Percentiles rank a stretch among this genome's conserved stretches.
Conservation (phyloP, 2,329 filamentous ascomycete species). For the Phyllosticta ampelicida region DNA sequence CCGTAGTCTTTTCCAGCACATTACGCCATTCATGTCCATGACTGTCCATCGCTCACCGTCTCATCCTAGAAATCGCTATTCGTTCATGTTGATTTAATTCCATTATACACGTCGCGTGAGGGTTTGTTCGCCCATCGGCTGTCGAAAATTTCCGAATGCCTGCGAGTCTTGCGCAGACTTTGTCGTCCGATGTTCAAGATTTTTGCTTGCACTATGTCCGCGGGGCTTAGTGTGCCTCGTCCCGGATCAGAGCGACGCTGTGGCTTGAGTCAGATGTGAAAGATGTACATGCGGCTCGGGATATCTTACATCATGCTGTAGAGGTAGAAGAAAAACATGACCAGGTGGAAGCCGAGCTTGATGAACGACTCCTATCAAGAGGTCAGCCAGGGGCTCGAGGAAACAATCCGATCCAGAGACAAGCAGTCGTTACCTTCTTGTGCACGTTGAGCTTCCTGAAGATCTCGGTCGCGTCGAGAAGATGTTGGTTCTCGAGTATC, state of each 20-base stretch:
- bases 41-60: background rate
- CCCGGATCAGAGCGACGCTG: constrained; percentile 78
- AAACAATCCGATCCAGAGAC: background rate
- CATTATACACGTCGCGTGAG: background rate
- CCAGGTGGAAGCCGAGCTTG: constrained; percentile 94
- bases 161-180: background rate
- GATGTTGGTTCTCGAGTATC: constrained; percentile 93
- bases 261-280: constrained; percentile 13
- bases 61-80: background rate
- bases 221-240: constrained; percentile 63
- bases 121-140: background rate
- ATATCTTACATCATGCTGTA: constrained; percentile 73
- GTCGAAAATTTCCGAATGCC: background rate
- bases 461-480: constrained; percentile 96
- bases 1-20: background rate
- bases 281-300: background rate
- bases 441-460: constrained; percentile 98
- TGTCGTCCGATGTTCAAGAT: background rate
- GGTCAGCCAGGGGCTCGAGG: background rate
- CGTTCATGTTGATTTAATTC: background rate
- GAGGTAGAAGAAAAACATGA: constrained; percentile 99
- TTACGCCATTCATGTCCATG: background rate
- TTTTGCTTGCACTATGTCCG: background rate
- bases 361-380: constrained; percentile 82
- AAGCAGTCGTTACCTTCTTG: constrained; percentile 63